A percentile compares a stretch with the other conserved stretches of the same genome.
phyloP scores from a whole-genome alignment of 139 green algal species.

The Tetraselmis striata region DNA sequence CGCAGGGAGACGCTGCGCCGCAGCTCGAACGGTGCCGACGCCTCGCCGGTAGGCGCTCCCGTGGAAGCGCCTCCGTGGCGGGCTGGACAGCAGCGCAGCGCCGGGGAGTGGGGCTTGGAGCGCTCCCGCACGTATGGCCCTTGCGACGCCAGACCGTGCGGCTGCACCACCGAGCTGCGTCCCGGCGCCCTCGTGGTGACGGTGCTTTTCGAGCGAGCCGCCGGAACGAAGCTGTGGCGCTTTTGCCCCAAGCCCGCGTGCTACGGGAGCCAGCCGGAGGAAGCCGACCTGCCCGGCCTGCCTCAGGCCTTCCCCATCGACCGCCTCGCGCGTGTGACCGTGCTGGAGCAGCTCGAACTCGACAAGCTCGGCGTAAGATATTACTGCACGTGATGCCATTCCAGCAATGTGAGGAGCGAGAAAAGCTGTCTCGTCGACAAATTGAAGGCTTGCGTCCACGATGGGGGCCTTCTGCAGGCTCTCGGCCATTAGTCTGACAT shows the following conservation, averaged over 20 bases:
- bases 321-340: neutral
- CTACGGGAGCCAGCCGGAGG: neutral
- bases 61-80: no score
- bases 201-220: neutral
- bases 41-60: no score
- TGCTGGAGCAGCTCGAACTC: neutral
- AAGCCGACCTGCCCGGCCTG: neutral
- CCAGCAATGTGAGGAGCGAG: no score
- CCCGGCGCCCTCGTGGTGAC: neutral
- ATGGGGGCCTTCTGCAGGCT: no score
- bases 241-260: neutral
- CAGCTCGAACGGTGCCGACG: no score
- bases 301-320: neutral
- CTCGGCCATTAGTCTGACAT: no score
- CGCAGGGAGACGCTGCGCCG: neutral
- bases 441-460: no score
- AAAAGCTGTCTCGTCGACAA: no score
- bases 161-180: neutral
- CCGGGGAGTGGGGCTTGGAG: neutral
- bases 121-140: neutral
- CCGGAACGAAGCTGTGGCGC: neutral
- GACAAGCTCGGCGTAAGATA: neutral
- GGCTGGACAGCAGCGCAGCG: neutral
- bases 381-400: neutral
- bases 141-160: neutral